Evolutionary conservation across 2,329 filamentous ascomycete species (phyloP), one percentile per base, ranked within the genome.

Genomic region (Diaporthe nobilis): DNA sequence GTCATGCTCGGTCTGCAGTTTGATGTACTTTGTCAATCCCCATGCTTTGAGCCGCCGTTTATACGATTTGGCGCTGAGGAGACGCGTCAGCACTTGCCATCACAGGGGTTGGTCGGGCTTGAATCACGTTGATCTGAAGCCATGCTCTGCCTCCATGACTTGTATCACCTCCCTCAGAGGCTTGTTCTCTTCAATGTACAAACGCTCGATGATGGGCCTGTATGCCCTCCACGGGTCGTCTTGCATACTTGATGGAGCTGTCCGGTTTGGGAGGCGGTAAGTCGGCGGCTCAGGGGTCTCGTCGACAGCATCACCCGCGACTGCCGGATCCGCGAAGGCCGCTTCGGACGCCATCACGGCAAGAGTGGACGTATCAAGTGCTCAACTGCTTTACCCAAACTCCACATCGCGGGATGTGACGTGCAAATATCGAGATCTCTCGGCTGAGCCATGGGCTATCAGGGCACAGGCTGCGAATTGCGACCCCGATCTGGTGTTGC

Each of bases 1-100:
- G 37, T 28, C 58, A n/a, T 25, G 22, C 4, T 28, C 37, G 37
- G 37, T 13, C 15, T 28, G n/a, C n/a, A 61, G 7, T 10, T 61
- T 61, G n/a, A 61, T 61, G n/a, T 61, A 61, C n/a, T 61, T 61
- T 44, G 58, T 61, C 37, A 61, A 25, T 1, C 58, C 58, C 58
- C 58, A 61, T 9, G 37, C 37, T 37, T 61, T 61, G 37, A 61
- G 58, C 22, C 58, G 58, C 22, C 37, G n/a, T 42, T 61, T 61
- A 34, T 61, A 61, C 17, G 58, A 61, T 39, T 61, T 61, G 12
- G 58, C 58, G 37, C 58, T 61, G 58, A 39, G 58, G 37, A 9
- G 22, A 42, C 13, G 12, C 13, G 58, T 61, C 20, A 61, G 57
- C 57, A 42, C 0, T 10, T 7, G 10, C 15, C n/a, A 25, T 42